A percentile compares a stretch with the other conserved stretches of the same genome.
Conservation (phyloP, 345 rosid genomes). For the Excoecaria agallocha region DNA sequence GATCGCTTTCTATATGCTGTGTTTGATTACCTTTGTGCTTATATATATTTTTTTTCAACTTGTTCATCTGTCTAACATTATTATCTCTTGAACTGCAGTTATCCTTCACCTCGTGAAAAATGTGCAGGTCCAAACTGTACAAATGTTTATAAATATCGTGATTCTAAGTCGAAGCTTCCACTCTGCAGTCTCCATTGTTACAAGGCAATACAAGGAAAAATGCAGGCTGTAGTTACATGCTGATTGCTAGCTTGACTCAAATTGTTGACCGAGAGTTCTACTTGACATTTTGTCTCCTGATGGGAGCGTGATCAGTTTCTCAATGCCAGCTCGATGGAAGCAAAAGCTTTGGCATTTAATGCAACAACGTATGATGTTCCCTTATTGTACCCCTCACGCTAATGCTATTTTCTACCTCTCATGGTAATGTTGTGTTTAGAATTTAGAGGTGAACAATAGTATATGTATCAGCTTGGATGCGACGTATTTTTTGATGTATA, state of each 20-base stretch:
- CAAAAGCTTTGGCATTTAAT: neutral
- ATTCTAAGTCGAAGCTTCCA: constrained; percentile 29
- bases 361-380: neutral
- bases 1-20: neutral
- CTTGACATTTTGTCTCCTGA: neutral
- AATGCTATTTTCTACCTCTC: too few relatives aligned
- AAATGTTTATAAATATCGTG: constrained; percentile 27
- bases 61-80: neutral
- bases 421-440: too few relatives aligned
- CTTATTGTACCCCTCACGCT: neutral
- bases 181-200: constrained; percentile 33
- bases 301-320: neutral
- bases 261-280: neutral
- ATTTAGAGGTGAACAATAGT: too few relatives aligned
- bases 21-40: neutral
- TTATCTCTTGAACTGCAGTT: constrained; percentile 15
- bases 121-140: constrained; percentile 33
- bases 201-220: constrained; percentile 27
- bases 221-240: constrained; percentile 15
- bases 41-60: neutral
- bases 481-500: too few relatives aligned
- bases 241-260: constrained; percentile 5
- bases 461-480: too few relatives aligned
- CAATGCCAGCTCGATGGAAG: neutral
- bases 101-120: constrained; percentile 33